A percentile compares a stretch with the other conserved stretches of the same genome.
Conservation (phyloP, 345 rosid species). For the Eucalyptus regnans region DNA sequence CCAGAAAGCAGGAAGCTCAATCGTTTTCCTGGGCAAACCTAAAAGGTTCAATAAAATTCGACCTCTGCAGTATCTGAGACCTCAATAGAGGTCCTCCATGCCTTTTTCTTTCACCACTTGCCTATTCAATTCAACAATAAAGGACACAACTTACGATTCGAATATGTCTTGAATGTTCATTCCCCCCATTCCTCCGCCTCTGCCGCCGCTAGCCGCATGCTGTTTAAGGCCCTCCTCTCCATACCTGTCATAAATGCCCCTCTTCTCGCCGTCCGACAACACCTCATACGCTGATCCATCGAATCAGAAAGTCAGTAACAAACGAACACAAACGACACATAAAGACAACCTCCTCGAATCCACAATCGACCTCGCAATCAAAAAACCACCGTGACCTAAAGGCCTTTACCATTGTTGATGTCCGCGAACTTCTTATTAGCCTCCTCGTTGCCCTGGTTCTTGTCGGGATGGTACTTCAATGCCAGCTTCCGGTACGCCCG, state of each 20-base stretch:
- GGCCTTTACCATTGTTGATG: slow-evolving; percentile 64
- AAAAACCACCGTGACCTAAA: background rate
- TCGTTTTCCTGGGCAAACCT: background rate
- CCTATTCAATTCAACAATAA: background rate
- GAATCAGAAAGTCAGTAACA: background rate
- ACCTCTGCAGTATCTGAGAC: background rate
- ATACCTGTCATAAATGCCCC: slow-evolving; percentile 67
- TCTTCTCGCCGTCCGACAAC: slow-evolving; percentile 85
- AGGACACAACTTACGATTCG: slow-evolving; percentile 21
- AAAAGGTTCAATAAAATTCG: background rate
- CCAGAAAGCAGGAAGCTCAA: background rate
- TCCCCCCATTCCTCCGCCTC: slow-evolving; percentile 86
- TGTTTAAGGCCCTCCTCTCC: slow-evolving; percentile 98
- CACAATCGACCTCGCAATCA: background rate
- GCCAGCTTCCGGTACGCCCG: slow-evolving; percentile 97
- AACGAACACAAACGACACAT: background rate
- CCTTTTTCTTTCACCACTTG: background rate
- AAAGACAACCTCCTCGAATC: background rate
- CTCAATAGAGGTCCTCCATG: background rate
- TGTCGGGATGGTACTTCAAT: slow-evolving; percentile 96
- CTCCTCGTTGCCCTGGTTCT: slow-evolving; percentile 92
- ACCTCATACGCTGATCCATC: slow-evolving; percentile 76
- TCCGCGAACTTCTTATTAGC: slow-evolving; percentile 84
- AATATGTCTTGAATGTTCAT: slow-evolving; percentile 52
- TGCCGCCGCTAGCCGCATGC: slow-evolving; percentile 80